phyloP scores from a whole-genome alignment of 2,329 filamentous ascomycete genomes.

The Cytospora schulzeri region DNA sequence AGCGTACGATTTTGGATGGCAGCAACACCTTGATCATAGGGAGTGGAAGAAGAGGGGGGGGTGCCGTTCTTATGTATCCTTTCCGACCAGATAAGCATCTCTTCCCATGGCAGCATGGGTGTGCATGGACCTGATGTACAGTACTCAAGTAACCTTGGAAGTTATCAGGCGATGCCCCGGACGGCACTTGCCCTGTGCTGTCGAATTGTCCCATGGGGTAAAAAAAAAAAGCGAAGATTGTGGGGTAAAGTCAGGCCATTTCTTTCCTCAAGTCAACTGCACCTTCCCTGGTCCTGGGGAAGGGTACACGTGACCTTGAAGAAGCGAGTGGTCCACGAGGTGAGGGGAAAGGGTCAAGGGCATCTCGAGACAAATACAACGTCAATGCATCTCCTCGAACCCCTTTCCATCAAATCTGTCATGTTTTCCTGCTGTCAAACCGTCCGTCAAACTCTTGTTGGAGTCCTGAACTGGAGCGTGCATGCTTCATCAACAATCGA shows the following conservation, averaged over 20 bases:
- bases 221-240: conserved; percentile 5
- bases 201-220: conserved; percentile 15
- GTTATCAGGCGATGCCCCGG: background rate
- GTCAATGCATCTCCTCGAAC: conserved; percentile 19
- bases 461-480: background rate
- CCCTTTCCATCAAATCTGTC: background rate
- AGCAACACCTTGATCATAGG: background rate
- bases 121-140: background rate
- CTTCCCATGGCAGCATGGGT: background rate
- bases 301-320: conserved; percentile 20
- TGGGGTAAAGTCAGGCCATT: conserved; percentile 28
- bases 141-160: no score
- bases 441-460: background rate
- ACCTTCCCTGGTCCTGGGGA: background rate
- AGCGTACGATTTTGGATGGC: background rate
- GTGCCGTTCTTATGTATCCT: background rate
- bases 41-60: background rate
- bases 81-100: no score
- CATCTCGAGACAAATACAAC: conserved; percentile 23
- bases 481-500: background rate
- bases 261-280: no score
- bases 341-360: conserved; percentile 13
- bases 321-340: conserved; percentile 15
- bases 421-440: background rate
- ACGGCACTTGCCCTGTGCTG: background rate